Percentiles rank a stretch among this genome's conserved stretches.
Evolutionary conservation across 2,329 filamentous ascomycete species (phyloP).

Genomic region (Zymoseptoria ardabiliae): DNA sequence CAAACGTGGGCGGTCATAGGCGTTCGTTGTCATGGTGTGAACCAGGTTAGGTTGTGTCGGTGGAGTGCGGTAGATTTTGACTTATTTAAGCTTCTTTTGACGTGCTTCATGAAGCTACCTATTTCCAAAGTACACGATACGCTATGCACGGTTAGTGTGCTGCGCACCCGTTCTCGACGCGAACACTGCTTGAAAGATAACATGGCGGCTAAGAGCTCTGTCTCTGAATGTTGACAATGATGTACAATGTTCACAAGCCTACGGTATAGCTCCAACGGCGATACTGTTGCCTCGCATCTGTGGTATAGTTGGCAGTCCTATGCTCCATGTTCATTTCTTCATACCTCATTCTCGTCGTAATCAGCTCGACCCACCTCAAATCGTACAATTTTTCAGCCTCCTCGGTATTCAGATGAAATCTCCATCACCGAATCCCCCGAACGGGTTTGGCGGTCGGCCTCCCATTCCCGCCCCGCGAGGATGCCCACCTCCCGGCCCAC

Average conservation of each 20-base stretch:
- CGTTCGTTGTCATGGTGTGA: not conserved
- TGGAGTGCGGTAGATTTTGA: not conserved
- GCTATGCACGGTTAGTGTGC: not conserved
- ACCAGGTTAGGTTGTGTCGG: not conserved
- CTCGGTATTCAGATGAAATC: conserved; percentile 46
- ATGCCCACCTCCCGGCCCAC: conserved; percentile 42
- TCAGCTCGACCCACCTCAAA: not conserved
- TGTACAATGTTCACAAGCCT: not conserved
- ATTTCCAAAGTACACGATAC: not conserved
- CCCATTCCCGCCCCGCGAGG: conserved; percentile 40
- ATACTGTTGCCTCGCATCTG: not conserved
- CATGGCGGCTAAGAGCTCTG: not conserved
- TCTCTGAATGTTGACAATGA: not conserved
- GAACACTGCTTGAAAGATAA: too few relatives aligned
- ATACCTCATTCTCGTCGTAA: not conserved
- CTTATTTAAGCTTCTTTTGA: not conserved
- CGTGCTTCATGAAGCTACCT: not conserved
- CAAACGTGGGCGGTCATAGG: not conserved
- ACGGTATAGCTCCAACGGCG: not conserved
- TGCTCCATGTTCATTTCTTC: not conserved
- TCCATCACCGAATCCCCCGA: conserved; percentile 53
- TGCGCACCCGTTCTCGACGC: too few relatives aligned
- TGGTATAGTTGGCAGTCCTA: not conserved
- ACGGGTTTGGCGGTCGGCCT: conserved; percentile 49
- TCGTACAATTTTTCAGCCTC: not conserved